phyloP scores from a whole-genome alignment of 1,284 basidiomycete species.

The Ustilago cynodontis region DNA sequence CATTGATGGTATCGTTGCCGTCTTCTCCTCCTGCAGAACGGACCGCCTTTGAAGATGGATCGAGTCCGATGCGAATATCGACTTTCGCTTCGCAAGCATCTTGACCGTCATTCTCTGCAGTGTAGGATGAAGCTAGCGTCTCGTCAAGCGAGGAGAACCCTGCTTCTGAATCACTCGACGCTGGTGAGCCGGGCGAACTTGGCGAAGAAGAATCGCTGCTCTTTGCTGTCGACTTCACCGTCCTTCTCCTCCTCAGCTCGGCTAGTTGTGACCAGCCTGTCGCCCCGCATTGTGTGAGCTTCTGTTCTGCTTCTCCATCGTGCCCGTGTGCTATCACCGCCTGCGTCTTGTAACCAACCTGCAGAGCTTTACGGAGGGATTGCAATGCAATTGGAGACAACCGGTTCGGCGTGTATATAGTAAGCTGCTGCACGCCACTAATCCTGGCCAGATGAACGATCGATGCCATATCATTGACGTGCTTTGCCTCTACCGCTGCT shows the following conservation, averaged over 20 bases:
- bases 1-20: too few species aligned
- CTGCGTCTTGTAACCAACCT: slow-evolving; percentile 21
- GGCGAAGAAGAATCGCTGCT: slow-evolving; percentile 12
- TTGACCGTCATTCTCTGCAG: slow-evolving; percentile 19
- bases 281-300: neutral
- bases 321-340: slow-evolving; percentile 5
- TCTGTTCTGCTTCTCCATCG: neutral
- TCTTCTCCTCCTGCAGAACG: too few species aligned
- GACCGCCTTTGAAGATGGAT: neutral
- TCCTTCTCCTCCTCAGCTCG: slow-evolving; percentile 17
- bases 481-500: slow-evolving; percentile 24
- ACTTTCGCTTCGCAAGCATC: slow-evolving; percentile 8
- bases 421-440: slow-evolving; percentile 32
- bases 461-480: slow-evolving; percentile 22
- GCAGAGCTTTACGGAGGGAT: slow-evolving; percentile 4
- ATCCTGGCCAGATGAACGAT: slow-evolving; percentile 34
- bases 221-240: neutral
- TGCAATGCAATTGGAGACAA: slow-evolving; percentile 3
- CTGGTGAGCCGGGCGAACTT: slow-evolving; percentile 16
- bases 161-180: slow-evolving; percentile 43
- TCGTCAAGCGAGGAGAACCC: slow-evolving; percentile 32
- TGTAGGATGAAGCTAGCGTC: slow-evolving; percentile 49
- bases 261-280: slow-evolving; percentile 13
- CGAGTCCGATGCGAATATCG: slow-evolving; percentile 14
- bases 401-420: slow-evolving; percentile 16